A percentile compares a stretch with the other conserved stretches of the same genome.
Evolutionary conservation across 768 basidiomycete genomes (phyloP).

Genomic region (Rhodosporidiobolus sp.): DNA sequence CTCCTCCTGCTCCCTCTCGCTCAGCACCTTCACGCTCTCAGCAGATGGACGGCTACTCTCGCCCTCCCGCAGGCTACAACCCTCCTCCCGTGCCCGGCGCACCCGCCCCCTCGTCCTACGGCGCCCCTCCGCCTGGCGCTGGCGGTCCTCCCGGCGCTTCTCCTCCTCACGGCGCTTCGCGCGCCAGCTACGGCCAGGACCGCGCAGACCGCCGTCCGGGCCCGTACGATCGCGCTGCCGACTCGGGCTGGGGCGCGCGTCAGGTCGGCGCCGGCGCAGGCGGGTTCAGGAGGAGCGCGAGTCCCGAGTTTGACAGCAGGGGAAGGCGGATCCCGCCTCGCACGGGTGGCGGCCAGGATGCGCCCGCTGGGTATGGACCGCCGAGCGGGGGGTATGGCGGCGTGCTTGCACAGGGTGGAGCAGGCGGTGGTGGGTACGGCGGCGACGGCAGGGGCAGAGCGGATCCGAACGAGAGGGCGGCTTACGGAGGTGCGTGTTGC

Average conservation of each 20-base stretch:
- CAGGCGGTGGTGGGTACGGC: not conserved
- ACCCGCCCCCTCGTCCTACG: too few species aligned
- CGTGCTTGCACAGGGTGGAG: not conserved
- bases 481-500: too few species aligned
- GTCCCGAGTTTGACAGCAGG: conserved; percentile 4
- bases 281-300: conserved; percentile 10
- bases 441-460: not conserved
- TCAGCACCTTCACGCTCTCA: not conserved
- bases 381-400: not conserved
- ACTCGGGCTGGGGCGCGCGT: not conserved
- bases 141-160: not conserved
- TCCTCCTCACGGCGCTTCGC: not conserved
- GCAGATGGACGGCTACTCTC: not conserved
- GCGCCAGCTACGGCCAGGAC: not conserved
- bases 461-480: too few species aligned
- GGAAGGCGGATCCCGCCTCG: not conserved
- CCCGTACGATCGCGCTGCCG: conserved; percentile 7
- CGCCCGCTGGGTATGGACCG: not conserved
- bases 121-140: not conserved
- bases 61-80: conserved; percentile 11
- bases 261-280: not conserved
- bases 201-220: not conserved
- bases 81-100: not conserved
- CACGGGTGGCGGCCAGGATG: not conserved
- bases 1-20: not conserved